These are phyloP conservation scores for Hamamelis virginiana DNA, from an alignment of 164 flowering plant genomes.

Conservation along the genomic window DNA sequence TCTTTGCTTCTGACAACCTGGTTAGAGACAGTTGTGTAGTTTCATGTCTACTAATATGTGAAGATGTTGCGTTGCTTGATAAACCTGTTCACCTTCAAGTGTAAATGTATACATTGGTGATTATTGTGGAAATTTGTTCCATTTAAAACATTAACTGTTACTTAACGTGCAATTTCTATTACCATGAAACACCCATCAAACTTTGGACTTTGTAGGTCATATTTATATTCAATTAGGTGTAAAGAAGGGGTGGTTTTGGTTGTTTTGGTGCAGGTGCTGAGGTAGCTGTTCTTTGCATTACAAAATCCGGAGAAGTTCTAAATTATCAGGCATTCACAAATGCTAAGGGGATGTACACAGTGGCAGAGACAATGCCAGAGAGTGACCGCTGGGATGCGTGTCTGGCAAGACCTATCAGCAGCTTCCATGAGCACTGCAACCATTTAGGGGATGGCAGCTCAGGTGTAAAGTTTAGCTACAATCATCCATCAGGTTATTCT, in stretches of 20 bases:
- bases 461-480: conserved; percentile 83
- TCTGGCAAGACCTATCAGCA: conserved; percentile 85
- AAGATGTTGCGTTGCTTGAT: too few relatives aligned
- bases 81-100: too few relatives aligned
- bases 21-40: too few relatives aligned
- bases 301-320: conserved; percentile 89
- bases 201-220: neutral
- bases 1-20: too few relatives aligned
- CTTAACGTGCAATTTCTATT: neutral
- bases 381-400: conserved; percentile 94
- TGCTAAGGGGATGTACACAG: conserved; percentile 73
- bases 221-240: neutral
- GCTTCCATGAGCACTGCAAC: conserved; percentile 80
- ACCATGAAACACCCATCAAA: neutral
- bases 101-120: too few relatives aligned
- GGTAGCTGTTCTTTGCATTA: conserved; percentile 97
- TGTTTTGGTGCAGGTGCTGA: conserved; percentile 74
- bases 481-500: conserved; percentile 73
- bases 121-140: too few relatives aligned
- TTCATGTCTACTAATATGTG: too few relatives aligned
- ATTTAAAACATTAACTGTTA: too few relatives aligned
- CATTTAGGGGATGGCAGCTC: conserved; percentile 45
- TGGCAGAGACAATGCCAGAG: conserved; percentile 98
- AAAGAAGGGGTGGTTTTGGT: neutral
- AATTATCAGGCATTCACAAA: conserved; percentile 95